Percentiles rank a stretch among this genome's conserved stretches.
These are phyloP conservation scores for Salix koriyanagi DNA, from an alignment of 345 rosid species.

Conservation along the genomic window DNA sequence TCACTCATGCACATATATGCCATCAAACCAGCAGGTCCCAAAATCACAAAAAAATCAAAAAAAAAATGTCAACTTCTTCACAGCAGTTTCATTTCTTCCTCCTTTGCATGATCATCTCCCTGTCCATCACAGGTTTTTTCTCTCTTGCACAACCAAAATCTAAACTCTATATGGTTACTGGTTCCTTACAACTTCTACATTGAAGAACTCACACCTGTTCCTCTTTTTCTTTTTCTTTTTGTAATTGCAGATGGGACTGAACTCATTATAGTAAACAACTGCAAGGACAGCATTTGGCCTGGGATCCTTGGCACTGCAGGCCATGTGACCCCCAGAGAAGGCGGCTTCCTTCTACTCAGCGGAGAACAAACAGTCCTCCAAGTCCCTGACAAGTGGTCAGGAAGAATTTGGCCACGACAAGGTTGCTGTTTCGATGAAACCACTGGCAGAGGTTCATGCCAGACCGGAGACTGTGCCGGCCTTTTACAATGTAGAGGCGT, in stretches of 20 bases:
- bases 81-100: neutral
- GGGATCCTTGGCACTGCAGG: conserved; percentile 44
- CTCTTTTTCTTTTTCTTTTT: neutral
- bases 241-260: conserved; percentile 19
- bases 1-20: neutral
- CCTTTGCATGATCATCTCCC: neutral
- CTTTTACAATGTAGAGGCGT: conserved; percentile 36
- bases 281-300: conserved; percentile 47
- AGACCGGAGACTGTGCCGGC: conserved; percentile 47
- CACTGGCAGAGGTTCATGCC: conserved; percentile 35
- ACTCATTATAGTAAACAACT: conserved; percentile 40
- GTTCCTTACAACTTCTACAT: neutral
- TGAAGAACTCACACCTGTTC: neutral
- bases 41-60: neutral
- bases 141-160: neutral
- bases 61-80: conserved; percentile 9
- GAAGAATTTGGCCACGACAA: conserved; percentile 49
- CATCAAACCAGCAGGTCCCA: neutral
- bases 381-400: conserved; percentile 44
- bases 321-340: conserved; percentile 31
- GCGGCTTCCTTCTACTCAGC: conserved; percentile 40
- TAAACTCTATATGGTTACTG: neutral
- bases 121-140: conserved; percentile 12
- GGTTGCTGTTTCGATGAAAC: conserved; percentile 41
- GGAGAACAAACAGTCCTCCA: conserved; percentile 30